These are phyloP conservation scores for Suillus decipiens DNA, from an alignment of 768 basidiomycete genomes.

Conservation along the genomic window DNA sequence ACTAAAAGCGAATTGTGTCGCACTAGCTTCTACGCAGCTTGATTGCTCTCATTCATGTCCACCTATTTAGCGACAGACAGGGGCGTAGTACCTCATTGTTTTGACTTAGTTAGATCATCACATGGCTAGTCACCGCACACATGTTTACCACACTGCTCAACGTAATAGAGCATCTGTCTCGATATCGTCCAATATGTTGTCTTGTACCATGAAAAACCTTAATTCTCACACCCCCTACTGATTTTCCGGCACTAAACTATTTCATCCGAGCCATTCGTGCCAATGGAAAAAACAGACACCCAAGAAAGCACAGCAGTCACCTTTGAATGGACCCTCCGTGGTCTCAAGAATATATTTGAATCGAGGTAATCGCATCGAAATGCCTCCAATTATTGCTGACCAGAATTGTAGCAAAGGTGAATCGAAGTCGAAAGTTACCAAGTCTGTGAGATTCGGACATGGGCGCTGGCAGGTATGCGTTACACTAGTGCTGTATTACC, in stretches of 20 bases:
- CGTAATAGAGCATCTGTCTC: neutral
- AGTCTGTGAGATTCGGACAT: slow-evolving; percentile 75
- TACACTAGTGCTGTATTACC: slow-evolving; percentile 13
- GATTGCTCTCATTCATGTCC: neutral
- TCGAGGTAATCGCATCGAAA: slow-evolving; percentile 42
- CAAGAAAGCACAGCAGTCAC: slow-evolving; percentile 58
- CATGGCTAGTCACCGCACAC: neutral
- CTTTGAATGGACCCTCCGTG: slow-evolving; percentile 79
- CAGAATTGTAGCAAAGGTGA: slow-evolving; percentile 60
- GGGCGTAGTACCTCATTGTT: neutral
- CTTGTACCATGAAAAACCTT: neutral
- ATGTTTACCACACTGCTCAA: slow-evolving; percentile 6
- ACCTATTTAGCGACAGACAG: slow-evolving; percentile 2
- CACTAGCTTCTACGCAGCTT: neutral
- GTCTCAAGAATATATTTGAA: slow-evolving; percentile 74
- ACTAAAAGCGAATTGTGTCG: neutral
- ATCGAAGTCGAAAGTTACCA: slow-evolving; percentile 73
- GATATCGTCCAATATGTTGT: neutral
- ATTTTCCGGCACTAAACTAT: neutral
- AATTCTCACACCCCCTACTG: neutral
- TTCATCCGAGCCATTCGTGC: slow-evolving; percentile 10
- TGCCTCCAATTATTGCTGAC: neutral
- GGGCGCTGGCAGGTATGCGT: slow-evolving; percentile 67
- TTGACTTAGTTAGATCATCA: neutral
- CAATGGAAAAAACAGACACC: slow-evolving; percentile 38